Conservation (phyloP, 2,329 filamentous ascomycete species). For the Penicillium janthinellum region DNA sequence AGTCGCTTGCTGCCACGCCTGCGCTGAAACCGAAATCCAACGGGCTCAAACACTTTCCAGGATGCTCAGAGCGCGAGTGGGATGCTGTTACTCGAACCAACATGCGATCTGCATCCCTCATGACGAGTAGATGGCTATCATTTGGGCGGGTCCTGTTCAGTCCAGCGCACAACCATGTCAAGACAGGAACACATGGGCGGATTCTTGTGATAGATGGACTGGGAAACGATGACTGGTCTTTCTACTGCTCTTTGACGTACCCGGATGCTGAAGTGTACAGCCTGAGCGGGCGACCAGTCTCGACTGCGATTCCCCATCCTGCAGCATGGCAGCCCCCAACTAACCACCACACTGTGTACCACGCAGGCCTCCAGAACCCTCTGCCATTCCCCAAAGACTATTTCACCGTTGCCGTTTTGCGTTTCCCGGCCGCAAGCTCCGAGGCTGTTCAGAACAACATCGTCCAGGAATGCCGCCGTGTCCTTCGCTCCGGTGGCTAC, state of each 20-base stretch:
- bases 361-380: slow-evolving; percentile 41
- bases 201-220: slow-evolving; percentile 54
- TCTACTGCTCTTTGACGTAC: slow-evolving; percentile 54
- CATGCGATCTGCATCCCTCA: slow-evolving; percentile 52
- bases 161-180: slow-evolving; percentile 51
- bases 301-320: slow-evolving; percentile 39
- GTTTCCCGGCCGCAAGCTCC: slow-evolving; percentile 50
- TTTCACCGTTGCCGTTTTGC: slow-evolving; percentile 50
- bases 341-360: slow-evolving; percentile 48
- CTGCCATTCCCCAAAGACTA: slow-evolving; percentile 52
- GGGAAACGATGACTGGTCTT: slow-evolving; percentile 56
- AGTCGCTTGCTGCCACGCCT: slow-evolving; percentile 28
- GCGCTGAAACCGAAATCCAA: slow-evolving; percentile 27
- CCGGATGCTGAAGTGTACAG: slow-evolving; percentile 50
- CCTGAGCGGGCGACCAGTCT: slow-evolving; percentile 40
- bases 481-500: slow-evolving; percentile 52
- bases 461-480: slow-evolving; percentile 52
- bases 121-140: slow-evolving; percentile 54
- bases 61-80: slow-evolving; percentile 46
- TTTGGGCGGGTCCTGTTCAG: slow-evolving; percentile 55
- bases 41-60: slow-evolving; percentile 38
- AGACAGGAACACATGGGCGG: slow-evolving; percentile 42
- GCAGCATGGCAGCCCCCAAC: slow-evolving; percentile 46
- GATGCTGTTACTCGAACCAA: slow-evolving; percentile 49
- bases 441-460: slow-evolving; percentile 47